phyloP scores from a whole-genome alignment of 805 yeast species.

The Starmera quercuum region DNA sequence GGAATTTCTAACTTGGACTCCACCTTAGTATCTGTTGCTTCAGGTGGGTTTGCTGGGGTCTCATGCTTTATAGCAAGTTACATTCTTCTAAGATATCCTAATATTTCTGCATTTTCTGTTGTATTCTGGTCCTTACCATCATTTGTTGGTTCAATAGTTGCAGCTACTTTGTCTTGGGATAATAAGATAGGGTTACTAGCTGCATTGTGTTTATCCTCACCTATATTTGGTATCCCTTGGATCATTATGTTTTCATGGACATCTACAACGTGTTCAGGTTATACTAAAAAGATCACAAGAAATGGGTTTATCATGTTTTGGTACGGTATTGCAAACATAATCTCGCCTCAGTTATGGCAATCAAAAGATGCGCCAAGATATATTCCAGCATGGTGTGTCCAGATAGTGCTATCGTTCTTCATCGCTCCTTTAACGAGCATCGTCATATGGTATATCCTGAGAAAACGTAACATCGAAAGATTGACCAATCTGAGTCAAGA shows the following conservation, averaged over 20 bases:
- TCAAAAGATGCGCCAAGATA: slow-evolving; percentile 38
- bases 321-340: slow-evolving; percentile 41
- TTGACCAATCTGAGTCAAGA: slow-evolving; percentile 7
- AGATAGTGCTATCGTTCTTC: slow-evolving; percentile 43
- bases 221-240: slow-evolving; percentile 36
- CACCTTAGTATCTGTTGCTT: slow-evolving; percentile 46
- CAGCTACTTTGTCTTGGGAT: slow-evolving; percentile 36
- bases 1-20: slow-evolving; percentile 35
- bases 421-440: slow-evolving; percentile 36
- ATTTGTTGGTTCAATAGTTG: slow-evolving; percentile 36
- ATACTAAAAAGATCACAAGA: slow-evolving; percentile 43
- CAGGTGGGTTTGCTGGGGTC: slow-evolving; percentile 41
- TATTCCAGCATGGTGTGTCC: slow-evolving; percentile 44
- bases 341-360: slow-evolving; percentile 52
- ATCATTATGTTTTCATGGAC: slow-evolving; percentile 29
- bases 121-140: slow-evolving; percentile 35
- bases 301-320: slow-evolving; percentile 36
- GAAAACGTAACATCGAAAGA: slow-evolving; percentile 36
- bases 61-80: slow-evolving; percentile 31
- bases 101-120: slow-evolving; percentile 31
- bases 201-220: slow-evolving; percentile 38
- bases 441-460: slow-evolving; percentile 37
- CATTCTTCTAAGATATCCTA: slow-evolving; percentile 23
- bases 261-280: slow-evolving; percentile 32
- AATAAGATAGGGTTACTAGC: slow-evolving; percentile 40